phyloP scores from a whole-genome alignment of 257 asterid species.

The Jasminum sambac region DNA sequence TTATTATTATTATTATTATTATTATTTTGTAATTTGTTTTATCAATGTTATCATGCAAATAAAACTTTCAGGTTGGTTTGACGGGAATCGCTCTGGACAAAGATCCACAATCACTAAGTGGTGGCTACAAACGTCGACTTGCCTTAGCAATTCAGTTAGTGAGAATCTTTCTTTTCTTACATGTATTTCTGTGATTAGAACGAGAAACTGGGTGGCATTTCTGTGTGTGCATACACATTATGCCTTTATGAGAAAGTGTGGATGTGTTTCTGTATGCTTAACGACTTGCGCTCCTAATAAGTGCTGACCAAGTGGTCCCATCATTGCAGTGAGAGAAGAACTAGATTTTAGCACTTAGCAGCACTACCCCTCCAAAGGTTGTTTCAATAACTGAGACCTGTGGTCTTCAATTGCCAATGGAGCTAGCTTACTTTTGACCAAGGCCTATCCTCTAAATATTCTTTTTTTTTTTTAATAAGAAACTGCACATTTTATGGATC shows the following conservation, averaged over 20 bases:
- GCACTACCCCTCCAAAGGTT: slow-evolving; percentile 14
- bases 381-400: slow-evolving; percentile 11
- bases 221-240: slow-evolving; percentile 13
- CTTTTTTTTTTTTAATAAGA: too few species aligned
- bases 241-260: slow-evolving; percentile 16
- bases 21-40: slow-evolving; percentile 9
- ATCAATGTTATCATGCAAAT: slow-evolving; percentile 21
- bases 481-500: too few species aligned
- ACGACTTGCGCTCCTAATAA: slow-evolving; percentile 12
- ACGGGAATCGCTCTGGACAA: slow-evolving; percentile 70
- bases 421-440: slow-evolving; percentile 17
- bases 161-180: slow-evolving; percentile 32
- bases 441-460: slow-evolving; percentile 8
- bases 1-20: neutral
- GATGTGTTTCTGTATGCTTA: slow-evolving; percentile 1
- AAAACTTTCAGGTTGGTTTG: slow-evolving; percentile 59
- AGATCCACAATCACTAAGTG: slow-evolving; percentile 89
- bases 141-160: slow-evolving; percentile 93
- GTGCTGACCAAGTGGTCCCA: slow-evolving; percentile 5
- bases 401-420: slow-evolving; percentile 18
- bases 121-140: slow-evolving; percentile 95
- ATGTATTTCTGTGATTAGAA: slow-evolving; percentile 24
- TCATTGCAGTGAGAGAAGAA: slow-evolving; percentile 20
- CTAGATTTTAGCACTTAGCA: slow-evolving; percentile 13
- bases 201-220: slow-evolving; percentile 5